Base-by-base conservation (phyloP, 164 flowering plant genomes). In the Macadamia integrifolia region DNA sequence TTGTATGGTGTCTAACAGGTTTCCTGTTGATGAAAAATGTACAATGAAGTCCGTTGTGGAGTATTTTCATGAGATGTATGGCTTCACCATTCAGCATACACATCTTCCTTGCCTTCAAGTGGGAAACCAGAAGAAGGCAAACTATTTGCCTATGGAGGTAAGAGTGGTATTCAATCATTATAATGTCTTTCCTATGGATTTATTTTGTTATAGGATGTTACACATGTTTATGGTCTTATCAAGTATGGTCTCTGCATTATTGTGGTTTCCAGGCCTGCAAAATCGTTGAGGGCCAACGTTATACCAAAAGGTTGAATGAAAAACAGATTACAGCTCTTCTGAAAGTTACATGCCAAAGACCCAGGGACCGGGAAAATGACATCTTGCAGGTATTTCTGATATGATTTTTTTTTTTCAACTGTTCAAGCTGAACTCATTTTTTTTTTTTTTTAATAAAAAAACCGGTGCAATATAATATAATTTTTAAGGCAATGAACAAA, bases 331-430 rank as follows among this genome's bases (percentile, higher is more conserved):
- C 95, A 9, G 79, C 87, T 64, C 87, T 89, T 23, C 61, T 89
- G 62, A 89, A 84, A 78, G 92, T 89, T 75, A 89, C 95, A 35
- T 89, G 92, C 67, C 90, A 89, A 76, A 83, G 95, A 70, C 95
- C 95, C 7, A 81, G 78, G 70, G 92, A 87, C 73, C 77, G 84
- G 52, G 95, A 89, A 77, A 75, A 78, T 73, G 90, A 86, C 70
- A 89, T 87, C 70, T 72, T 89, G 71, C 81, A 85, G 94, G 91
- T 86, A 65, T 13, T 61, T 14, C 31, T 68, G 29, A 14, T 60
- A 0, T 12, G 23, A 30, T 53, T 31, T 64, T 32, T 6, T 12
- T 50, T 7, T 42, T 28, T 35, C 40, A 35, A 35, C 40, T 35
- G 40, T 35, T 35, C 40, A 35, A 5, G 3, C 40, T 35, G 40